phyloP scores from a whole-genome alignment of 208 protist species.

The Wallacemonas collosoma region DNA sequence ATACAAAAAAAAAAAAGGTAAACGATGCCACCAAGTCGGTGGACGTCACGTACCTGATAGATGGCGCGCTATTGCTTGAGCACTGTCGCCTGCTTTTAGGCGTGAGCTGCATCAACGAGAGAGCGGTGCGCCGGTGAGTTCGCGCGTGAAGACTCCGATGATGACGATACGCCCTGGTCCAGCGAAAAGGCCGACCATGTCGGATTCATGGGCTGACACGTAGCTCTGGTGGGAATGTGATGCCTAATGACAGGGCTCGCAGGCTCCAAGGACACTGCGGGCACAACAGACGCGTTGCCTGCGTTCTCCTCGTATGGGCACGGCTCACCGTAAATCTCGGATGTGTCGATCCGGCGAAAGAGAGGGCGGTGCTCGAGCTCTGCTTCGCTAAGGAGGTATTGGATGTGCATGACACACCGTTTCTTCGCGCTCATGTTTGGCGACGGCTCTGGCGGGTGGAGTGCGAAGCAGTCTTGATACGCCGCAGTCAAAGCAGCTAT shows the following conservation, averaged over 20 bases:
- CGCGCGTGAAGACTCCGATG: neutral
- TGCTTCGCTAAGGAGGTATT: conserved; percentile 1
- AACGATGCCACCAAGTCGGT: no score
- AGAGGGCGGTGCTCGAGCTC: conserved; percentile 9
- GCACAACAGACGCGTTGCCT: neutral
- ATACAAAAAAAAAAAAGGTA: no score
- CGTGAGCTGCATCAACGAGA: no score
- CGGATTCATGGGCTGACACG: neutral
- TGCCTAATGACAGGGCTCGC: neutral
- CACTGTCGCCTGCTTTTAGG: no score
- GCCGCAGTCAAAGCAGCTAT: neutral
- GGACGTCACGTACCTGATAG: no score
- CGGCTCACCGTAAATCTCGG: conserved; percentile 2
- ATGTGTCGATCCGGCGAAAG: neutral
- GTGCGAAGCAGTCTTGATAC: neutral
- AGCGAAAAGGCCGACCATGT: conserved; percentile 10
- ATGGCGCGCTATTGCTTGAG: no score
- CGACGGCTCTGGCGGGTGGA: neutral
- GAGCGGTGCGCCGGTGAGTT: neutral
- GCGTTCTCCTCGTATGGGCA: neutral
- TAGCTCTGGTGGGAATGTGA: neutral
- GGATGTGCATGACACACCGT: neutral
- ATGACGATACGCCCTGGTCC: conserved; percentile 1
- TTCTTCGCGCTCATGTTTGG: neutral
- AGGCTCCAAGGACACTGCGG: neutral